Evolutionary conservation across 306 rosid genomes (phyloP).

Genomic region (Quercus agrifolia): DNA sequence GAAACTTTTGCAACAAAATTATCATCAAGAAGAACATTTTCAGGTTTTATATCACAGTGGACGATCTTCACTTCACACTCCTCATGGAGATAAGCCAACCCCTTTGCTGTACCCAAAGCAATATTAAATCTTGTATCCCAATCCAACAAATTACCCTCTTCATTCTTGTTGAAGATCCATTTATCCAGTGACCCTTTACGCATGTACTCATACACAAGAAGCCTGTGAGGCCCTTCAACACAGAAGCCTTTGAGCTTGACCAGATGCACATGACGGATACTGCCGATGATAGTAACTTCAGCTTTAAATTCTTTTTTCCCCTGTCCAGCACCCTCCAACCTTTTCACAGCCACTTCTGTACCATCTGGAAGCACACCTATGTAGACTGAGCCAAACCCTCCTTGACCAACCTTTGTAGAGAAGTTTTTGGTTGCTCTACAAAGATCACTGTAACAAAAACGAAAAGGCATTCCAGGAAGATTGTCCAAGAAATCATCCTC

Average conservation of each 20-base stretch:
- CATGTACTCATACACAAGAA: conserved; percentile 67
- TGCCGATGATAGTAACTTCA: conserved; percentile 34
- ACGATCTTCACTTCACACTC: conserved; percentile 43
- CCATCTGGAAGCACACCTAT: conserved; percentile 32
- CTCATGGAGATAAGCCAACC: conserved; percentile 39
- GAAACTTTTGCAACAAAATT: conserved; percentile 36
- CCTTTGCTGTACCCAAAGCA: conserved; percentile 42
- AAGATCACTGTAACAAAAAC: conserved; percentile 31
- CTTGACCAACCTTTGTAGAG: conserved; percentile 36
- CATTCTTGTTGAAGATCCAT: conserved; percentile 46
- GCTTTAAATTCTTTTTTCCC: conserved; percentile 37
- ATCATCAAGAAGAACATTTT: conserved; percentile 38
- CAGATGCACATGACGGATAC: conserved; percentile 35
- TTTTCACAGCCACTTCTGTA: conserved; percentile 37
- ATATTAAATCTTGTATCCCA: conserved; percentile 43
- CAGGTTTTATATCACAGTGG: conserved; percentile 49
- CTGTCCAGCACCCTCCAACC: conserved; percentile 31
- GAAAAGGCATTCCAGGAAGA: conserved; percentile 35
- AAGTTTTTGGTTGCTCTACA: conserved; percentile 31
- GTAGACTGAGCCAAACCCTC: conserved; percentile 49
- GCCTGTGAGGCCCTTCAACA: conserved; percentile 61
- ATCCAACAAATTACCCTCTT: conserved; percentile 20
- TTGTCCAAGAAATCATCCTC: conserved; percentile 33
- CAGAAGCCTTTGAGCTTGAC: conserved; percentile 39
- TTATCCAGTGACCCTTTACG: conserved; percentile 70